Conservation (phyloP, 495 filamentous ascomycete genomes). For the Tuber aestivum region DNA sequence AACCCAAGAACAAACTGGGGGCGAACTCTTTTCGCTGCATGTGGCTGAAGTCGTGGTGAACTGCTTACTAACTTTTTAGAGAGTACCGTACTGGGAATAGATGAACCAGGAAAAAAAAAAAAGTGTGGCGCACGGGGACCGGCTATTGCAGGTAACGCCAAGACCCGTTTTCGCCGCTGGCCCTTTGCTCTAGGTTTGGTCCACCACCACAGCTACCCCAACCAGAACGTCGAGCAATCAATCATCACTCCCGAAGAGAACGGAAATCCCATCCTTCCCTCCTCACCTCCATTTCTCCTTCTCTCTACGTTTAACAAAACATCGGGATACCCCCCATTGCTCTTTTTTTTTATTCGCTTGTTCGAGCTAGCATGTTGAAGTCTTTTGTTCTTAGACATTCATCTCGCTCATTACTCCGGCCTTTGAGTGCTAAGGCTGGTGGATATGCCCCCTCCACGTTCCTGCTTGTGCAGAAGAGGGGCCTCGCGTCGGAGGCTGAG, state of each 20-base stretch:
- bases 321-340: slow-evolving; percentile 16
- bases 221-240: slow-evolving; percentile 26
- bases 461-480: slow-evolving; percentile 35
- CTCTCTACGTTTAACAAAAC: slow-evolving; percentile 6
- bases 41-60: not conserved
- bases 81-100: not conserved
- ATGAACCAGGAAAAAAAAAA: not conserved
- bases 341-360: slow-evolving; percentile 7
- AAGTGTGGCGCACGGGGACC: slow-evolving; percentile 26
- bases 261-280: not conserved
- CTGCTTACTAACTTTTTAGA: not conserved
- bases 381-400: slow-evolving; percentile 39
- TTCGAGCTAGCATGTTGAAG: slow-evolving; percentile 33
- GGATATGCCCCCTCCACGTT: slow-evolving; percentile 32
- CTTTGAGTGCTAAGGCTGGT: slow-evolving; percentile 24
- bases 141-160: slow-evolving; percentile 24
- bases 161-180: slow-evolving; percentile 1
- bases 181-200: not conserved
- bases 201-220: not conserved
- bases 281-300: slow-evolving; percentile 8
- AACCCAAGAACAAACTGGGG: not conserved
- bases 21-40: not conserved
- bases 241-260: slow-evolving; percentile 30
- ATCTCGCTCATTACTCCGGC: slow-evolving; percentile 39
- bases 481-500: slow-evolving; percentile 38